A percentile compares a stretch with the other conserved stretches of the same genome.
Conservation (phyloP, 768 basidiomycete species). For the Calocera cornea region DNA sequence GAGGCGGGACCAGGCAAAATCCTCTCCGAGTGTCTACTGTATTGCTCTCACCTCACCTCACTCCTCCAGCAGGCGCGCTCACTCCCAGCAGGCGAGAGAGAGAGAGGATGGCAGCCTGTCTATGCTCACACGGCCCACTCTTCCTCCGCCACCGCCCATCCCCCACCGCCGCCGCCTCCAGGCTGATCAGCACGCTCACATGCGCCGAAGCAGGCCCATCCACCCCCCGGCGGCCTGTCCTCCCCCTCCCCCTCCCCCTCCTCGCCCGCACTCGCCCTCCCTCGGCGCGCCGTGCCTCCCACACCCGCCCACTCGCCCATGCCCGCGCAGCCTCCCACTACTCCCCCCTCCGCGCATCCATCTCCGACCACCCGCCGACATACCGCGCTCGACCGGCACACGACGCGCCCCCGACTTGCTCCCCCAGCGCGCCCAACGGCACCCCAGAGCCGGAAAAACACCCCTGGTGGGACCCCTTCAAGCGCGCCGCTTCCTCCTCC, state of each 20-base stretch:
- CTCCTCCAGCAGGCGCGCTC: too few species aligned
- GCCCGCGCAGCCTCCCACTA: not conserved
- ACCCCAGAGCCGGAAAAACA: too few species aligned
- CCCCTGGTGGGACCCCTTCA: not conserved
- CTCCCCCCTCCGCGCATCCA: not conserved
- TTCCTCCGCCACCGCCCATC: not conserved
- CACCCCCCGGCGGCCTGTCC: not conserved
- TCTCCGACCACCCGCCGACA: not conserved
- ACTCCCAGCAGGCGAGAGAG: too few species aligned
- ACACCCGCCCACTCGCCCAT: not conserved
- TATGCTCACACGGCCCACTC: not conserved
- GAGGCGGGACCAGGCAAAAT: too few species aligned
- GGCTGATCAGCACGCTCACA: not conserved
- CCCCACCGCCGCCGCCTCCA: not conserved
- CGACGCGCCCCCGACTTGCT: too few species aligned
- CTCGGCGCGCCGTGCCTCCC: too few species aligned
- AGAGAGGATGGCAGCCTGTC: not conserved
- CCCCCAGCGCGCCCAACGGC: too few species aligned
- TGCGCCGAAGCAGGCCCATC: not conserved
- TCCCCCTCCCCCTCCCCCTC: not conserved
- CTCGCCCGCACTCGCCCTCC: not conserved
- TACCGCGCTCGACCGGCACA: not conserved
- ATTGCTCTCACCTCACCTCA: too few species aligned
- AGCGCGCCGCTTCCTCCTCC: not conserved
- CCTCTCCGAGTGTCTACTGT: too few species aligned